Percentiles rank a stretch among this genome's conserved stretches.
Conservation (phyloP, 805 yeast species). For the Kluyveromyces siamensis region DNA sequence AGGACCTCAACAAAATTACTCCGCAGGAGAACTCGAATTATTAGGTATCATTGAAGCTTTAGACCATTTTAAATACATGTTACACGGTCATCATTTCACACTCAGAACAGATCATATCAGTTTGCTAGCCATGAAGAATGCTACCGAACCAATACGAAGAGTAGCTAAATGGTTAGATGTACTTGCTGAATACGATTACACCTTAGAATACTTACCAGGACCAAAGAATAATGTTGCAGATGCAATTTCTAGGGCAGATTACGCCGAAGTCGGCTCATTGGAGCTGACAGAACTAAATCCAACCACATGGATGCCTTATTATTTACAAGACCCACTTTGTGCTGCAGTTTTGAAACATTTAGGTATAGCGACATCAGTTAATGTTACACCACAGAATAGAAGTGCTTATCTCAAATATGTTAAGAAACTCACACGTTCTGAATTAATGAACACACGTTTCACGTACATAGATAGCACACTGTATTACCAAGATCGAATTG, state of each 20-base stretch:
- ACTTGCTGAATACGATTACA: slow-evolving; percentile 8
- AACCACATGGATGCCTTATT: slow-evolving; percentile 1
- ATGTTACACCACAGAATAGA: too few relatives aligned
- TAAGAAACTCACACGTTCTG: too few relatives aligned
- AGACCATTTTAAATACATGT: slow-evolving; percentile 7
- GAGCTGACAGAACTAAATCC: slow-evolving; percentile 1
- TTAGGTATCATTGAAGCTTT: slow-evolving; percentile 9
- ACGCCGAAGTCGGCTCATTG: not conserved
- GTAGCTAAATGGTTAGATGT: slow-evolving; percentile 6
- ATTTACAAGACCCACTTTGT: slow-evolving; percentile 1
- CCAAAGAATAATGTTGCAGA: slow-evolving; percentile 10
- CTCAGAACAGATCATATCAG: slow-evolving; percentile 9
- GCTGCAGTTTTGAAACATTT: slow-evolving; percentile 3
- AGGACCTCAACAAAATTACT: slow-evolving; percentile 7
- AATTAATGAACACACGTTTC: too few relatives aligned
- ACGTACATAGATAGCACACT: too few relatives aligned
- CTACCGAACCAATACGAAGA: slow-evolving; percentile 6
- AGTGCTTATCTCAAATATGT: too few relatives aligned
- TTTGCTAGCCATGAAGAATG: slow-evolving; percentile 2
- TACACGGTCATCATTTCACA: slow-evolving; percentile 6
- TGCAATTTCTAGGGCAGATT: slow-evolving; percentile 6
- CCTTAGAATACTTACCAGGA: slow-evolving; percentile 7
- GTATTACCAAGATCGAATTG: too few relatives aligned
- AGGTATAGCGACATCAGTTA: not conserved
- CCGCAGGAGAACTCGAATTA: slow-evolving; percentile 11